phyloP scores from a whole-genome alignment of 2,329 filamentous ascomycete species.

The Aspergillus amoenus region DNA sequence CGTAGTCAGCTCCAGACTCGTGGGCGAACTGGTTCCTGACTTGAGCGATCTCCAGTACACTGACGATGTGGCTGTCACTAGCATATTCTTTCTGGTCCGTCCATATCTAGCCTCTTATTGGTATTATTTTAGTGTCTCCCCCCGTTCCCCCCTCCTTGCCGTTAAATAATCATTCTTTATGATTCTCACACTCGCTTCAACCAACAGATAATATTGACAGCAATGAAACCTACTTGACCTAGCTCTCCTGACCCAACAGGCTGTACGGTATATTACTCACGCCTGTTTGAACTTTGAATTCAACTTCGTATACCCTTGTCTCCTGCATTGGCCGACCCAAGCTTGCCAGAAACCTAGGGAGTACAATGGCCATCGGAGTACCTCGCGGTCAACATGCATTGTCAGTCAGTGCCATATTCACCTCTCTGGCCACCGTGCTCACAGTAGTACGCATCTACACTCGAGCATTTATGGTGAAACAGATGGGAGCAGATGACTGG shows the following conservation, averaged over 20 bases:
- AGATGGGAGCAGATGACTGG: constrained; percentile 39
- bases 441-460: constrained; percentile 44
- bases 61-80: not conserved
- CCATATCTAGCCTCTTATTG: not conserved
- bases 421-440: constrained; percentile 31
- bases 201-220: not conserved
- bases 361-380: constrained; percentile 27
- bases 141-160: not conserved
- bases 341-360: not conserved
- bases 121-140: not conserved
- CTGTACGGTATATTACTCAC: not conserved
- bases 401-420: constrained; percentile 31
- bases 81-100: not conserved
- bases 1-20: not conserved
- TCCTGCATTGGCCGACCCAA: not conserved
- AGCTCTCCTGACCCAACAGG: not conserved
- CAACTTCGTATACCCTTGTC: not conserved
- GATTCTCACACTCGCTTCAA: not conserved
- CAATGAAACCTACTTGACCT: not conserved
- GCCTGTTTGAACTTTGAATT: not conserved
- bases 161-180: not conserved
- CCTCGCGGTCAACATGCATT: constrained; percentile 28
- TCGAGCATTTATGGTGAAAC: constrained; percentile 32
- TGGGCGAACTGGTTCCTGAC: not conserved
- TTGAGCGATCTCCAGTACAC: not conserved